These are phyloP conservation scores for Arthrobotrys conoides DNA, from an alignment of 2,329 filamentous ascomycete genomes.

Conservation along the genomic window DNA sequence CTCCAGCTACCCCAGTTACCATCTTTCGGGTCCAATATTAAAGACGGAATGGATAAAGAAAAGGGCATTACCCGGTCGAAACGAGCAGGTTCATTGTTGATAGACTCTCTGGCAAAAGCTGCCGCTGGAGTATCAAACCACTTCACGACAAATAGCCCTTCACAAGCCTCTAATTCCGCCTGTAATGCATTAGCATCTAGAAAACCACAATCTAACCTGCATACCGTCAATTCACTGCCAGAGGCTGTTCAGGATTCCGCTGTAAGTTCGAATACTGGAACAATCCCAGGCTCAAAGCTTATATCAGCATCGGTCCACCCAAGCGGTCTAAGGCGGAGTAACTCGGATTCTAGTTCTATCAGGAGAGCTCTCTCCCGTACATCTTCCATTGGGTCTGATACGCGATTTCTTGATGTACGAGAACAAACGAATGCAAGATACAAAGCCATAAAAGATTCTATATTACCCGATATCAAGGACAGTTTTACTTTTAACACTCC, in stretches of 20 bases:
- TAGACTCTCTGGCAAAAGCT: slow-evolving; percentile 52
- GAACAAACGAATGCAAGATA: slow-evolving; percentile 89
- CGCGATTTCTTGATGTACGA: slow-evolving; percentile 82
- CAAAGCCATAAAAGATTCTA: slow-evolving; percentile 84
- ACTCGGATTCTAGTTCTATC: slow-evolving; percentile 51
- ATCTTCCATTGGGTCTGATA: slow-evolving; percentile 87
- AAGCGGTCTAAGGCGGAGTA: slow-evolving; percentile 27
- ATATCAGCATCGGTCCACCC: not conserved
- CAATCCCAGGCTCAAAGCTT: not conserved
- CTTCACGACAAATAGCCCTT: slow-evolving; percentile 24
- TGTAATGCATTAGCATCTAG: not conserved
- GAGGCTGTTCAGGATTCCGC: slow-evolving; percentile 3
- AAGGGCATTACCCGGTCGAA: slow-evolving; percentile 35
- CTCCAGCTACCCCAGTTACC: slow-evolving; percentile 56
- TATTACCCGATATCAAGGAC: slow-evolving; percentile 57
- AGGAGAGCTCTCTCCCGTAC: slow-evolving; percentile 75
- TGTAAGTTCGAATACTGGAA: not conserved
- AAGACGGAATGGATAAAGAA: slow-evolving; percentile 47
- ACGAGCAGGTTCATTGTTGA: slow-evolving; percentile 47
- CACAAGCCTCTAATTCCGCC: not conserved
- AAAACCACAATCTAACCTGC: slow-evolving; percentile 10
- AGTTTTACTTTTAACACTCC: slow-evolving; percentile 49
- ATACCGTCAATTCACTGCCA: not conserved
- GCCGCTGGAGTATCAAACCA: slow-evolving; percentile 53
- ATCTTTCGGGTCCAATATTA: slow-evolving; percentile 47